Conservation (phyloP, 2,329 filamentous ascomycete genomes). For the Fusarium robinianum region DNA sequence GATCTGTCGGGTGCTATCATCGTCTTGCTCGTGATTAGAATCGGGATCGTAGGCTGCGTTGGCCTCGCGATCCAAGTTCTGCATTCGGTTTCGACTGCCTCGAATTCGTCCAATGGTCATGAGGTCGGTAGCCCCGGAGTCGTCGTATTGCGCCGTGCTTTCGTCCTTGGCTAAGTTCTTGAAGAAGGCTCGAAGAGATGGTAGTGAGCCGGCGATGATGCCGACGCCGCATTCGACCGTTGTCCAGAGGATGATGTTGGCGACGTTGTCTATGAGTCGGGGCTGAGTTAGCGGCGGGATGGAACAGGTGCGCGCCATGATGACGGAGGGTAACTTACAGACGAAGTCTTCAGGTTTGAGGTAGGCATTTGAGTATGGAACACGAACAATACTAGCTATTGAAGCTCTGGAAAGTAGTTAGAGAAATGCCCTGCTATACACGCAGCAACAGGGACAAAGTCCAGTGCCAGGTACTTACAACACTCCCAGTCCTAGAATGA, state of each 20-base stretch:
- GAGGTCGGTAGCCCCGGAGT: neutral
- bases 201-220: conserved; percentile 20
- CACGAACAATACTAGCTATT: conserved; percentile 14
- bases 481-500: conserved; percentile 21
- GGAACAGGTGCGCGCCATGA: too few species aligned
- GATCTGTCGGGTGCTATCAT: neutral
- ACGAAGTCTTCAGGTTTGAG: neutral
- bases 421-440: too few species aligned
- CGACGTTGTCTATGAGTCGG: conserved; percentile 7
- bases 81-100: neutral
- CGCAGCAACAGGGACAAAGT: too few species aligned
- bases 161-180: conserved; percentile 5
- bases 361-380: conserved; percentile 22
- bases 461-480: too few species aligned
- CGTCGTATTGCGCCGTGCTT: conserved; percentile 5
- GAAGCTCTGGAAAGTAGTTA: conserved; percentile 14
- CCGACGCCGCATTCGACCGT: conserved; percentile 25
- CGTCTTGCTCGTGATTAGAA: neutral
- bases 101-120: conserved; percentile 1
- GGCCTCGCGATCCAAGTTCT: neutral
- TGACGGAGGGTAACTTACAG: conserved; percentile 12
- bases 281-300: neutral
- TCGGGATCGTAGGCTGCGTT: neutral
- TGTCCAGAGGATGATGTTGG: conserved; percentile 20
- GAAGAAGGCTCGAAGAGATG: conserved; percentile 14